Percentiles rank a stretch among this genome's conserved stretches.
Evolutionary conservation across 176 grass and related monocot genomes (phyloP).

Genomic region (Echinochloa phyllopogon): DNA sequence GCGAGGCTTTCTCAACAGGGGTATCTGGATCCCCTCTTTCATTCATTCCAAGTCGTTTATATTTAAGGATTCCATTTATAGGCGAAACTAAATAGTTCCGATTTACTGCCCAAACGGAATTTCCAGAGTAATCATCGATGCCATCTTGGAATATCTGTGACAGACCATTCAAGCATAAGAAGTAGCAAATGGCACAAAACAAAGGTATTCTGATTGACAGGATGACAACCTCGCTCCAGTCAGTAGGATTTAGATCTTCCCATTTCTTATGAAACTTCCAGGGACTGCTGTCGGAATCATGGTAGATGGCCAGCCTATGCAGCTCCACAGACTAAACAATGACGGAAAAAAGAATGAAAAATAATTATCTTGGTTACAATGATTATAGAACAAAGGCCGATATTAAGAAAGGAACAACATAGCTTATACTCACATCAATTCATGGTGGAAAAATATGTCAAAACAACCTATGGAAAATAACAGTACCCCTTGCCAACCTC

Average conservation of each 20-base stretch:
- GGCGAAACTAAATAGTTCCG: conserved; percentile 87
- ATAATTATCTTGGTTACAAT: conserved; percentile 36
- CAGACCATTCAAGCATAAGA: conserved; percentile 32
- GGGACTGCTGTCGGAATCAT: conserved; percentile 77
- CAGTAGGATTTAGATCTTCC: conserved; percentile 83
- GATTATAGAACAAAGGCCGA: conserved; percentile 15
- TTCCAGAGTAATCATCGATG: conserved; percentile 61
- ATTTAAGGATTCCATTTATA: conserved; percentile 99
- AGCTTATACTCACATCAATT: conserved; percentile 33
- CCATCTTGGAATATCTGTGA: conserved; percentile 92
- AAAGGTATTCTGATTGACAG: conserved; percentile 28
- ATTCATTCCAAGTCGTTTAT: conserved; percentile 87
- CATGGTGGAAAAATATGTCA: conserved; percentile 9
- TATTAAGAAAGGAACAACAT: conserved; percentile 15
- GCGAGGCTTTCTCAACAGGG: conserved; percentile 90
- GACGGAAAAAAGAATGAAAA: conserved; percentile 32
- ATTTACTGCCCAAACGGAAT: conserved; percentile 70
- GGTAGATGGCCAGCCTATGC: conserved; percentile 87
- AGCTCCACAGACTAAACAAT: conserved; percentile 85
- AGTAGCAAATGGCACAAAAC: conserved; percentile 10
- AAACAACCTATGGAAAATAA: conserved; percentile 32
- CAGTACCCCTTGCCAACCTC: not conserved
- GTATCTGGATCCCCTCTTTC: conserved; percentile 75
- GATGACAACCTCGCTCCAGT: conserved; percentile 85
- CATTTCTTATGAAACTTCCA: conserved; percentile 93